Conservation (phyloP, 2,329 filamentous ascomycete species). For the Aureobasidium sp. region DNA sequence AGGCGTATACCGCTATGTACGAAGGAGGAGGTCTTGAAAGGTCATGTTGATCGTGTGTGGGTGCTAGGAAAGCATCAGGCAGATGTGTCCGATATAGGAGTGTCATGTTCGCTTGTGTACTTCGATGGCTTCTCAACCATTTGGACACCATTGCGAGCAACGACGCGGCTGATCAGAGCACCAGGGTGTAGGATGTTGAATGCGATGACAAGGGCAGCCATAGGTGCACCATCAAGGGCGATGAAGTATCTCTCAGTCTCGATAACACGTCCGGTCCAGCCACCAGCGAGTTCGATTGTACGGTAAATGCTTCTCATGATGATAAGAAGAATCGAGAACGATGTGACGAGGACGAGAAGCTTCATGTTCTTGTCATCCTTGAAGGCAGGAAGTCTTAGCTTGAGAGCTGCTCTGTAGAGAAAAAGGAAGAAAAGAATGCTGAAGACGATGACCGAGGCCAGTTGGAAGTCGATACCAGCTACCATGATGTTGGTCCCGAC, state of each 20-base stretch:
- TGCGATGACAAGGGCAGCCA: constrained; percentile 39
- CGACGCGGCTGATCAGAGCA: constrained; percentile 12
- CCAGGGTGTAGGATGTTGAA: constrained; percentile 46
- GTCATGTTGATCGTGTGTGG: neutral
- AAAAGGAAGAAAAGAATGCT: constrained; percentile 35
- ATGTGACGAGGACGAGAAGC: constrained; percentile 24
- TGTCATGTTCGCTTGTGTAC: neutral
- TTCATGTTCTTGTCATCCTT: constrained; percentile 10
- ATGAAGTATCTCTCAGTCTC: constrained; percentile 42
- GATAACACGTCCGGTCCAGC: constrained; percentile 54
- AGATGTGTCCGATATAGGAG: neutral
- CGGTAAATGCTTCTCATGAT: constrained; percentile 60
- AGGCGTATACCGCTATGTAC: neutral
- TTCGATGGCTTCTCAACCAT: neutral
- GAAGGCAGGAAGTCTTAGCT: neutral
- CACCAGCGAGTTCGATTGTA: constrained; percentile 57
- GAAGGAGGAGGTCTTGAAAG: neutral
- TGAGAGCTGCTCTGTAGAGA: neutral
- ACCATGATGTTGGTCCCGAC: constrained; percentile 58
- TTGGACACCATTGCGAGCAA: neutral
- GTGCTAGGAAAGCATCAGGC: neutral
- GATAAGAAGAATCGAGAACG: constrained; percentile 34
- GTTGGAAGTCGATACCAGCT: constrained; percentile 56
- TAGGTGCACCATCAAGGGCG: constrained; percentile 48
- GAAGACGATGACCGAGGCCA: constrained; percentile 52